Percentiles rank a stretch among this genome's conserved stretches.
Evolutionary conservation across 306 rosid genomes (phyloP).

Genomic region (Sechiopsis laciniata): DNA sequence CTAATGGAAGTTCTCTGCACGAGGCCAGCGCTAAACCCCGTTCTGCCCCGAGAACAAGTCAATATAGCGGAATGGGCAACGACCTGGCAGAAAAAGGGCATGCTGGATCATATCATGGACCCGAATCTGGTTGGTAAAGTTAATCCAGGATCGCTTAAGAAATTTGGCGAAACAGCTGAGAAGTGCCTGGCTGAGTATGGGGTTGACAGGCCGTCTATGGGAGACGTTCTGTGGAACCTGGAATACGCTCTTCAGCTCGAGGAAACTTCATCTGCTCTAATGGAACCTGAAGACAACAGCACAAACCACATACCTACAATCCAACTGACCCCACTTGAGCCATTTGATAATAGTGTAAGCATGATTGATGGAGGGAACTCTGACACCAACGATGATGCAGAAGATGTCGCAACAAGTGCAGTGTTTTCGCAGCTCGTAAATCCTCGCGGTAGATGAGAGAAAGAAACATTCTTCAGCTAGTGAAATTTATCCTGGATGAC

Average conservation of each 20-base stretch:
- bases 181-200: slow-evolving; percentile 90
- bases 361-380: slow-evolving; percentile 58
- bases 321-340: slow-evolving; percentile 63
- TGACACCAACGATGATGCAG: slow-evolving; percentile 53
- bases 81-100: slow-evolving; percentile 93
- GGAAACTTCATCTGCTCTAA: slow-evolving; percentile 66
- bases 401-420: slow-evolving; percentile 81
- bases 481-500: slow-evolving; percentile 17
- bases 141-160: slow-evolving; percentile 79
- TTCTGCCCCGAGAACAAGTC: slow-evolving; percentile 90
- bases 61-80: slow-evolving; percentile 99
- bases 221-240: slow-evolving; percentile 88
- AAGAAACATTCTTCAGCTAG: slow-evolving; percentile 17
- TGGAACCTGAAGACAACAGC: slow-evolving; percentile 94
- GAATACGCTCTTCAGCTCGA: slow-evolving; percentile 94
- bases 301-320: slow-evolving; percentile 83
- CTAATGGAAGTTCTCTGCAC: slow-evolving; percentile 95
- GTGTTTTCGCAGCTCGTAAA: slow-evolving; percentile 93
- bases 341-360: slow-evolving; percentile 75
- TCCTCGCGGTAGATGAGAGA: slow-evolving; percentile 81
- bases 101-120: slow-evolving; percentile 96
- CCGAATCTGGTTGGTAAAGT: slow-evolving; percentile 71
- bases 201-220: slow-evolving; percentile 96
- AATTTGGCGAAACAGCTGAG: slow-evolving; percentile 93
- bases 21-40: slow-evolving; percentile 94